Base-by-base conservation (phyloP, 176 grass and related monocot genomes). In the Paspalum notatum region DNA sequence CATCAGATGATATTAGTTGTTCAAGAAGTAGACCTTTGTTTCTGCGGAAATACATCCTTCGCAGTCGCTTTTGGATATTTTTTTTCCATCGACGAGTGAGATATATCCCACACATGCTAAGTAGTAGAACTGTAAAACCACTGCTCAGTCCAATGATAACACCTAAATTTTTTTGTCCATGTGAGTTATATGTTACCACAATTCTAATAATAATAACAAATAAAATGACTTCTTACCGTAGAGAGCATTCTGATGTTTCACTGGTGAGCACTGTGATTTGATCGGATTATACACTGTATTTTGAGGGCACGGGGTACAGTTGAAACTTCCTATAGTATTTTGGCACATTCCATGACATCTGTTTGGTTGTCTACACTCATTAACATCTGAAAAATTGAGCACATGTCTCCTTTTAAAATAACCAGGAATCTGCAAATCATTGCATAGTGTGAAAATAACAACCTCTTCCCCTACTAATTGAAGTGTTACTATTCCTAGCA, bases 1-100 rank as follows among this genome's bases (percentile, higher is more conserved):
- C 49, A n/a, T 87, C 85, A 0, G 76, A 68, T 0, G 44, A 76
- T 74, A 85, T 85, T 13, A 89, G 8, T 38, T 81, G 85, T 80
- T 85, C 76, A 7, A 86, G 51, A 3, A 88, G 60, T 55, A 82
- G 49, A 0, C 78, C 83, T 54, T 85, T 52, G 14, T 86, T 90
- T 41, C 76, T 65, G 14, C 1, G 12, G 20, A 89, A 88, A 64
- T 80, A 26, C 18, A 14, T 79, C 38, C 48, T 48, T 4, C 52
- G 74, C 10, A 54, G 4, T 55, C 42, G 47, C 51, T 55, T 83
- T 54, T 87, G 52, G 12, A 62, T 44, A 12, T 74, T 53, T 9
- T 24, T 54, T 51, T 71, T 87, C 67, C 57, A 81, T 67, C 5
- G 56, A 15, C 24, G 57, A 22, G 12, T 2, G 4, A 77, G 1